Conservation (phyloP, 768 basidiomycete species). For the Leccinum longicurvipes region DNA sequence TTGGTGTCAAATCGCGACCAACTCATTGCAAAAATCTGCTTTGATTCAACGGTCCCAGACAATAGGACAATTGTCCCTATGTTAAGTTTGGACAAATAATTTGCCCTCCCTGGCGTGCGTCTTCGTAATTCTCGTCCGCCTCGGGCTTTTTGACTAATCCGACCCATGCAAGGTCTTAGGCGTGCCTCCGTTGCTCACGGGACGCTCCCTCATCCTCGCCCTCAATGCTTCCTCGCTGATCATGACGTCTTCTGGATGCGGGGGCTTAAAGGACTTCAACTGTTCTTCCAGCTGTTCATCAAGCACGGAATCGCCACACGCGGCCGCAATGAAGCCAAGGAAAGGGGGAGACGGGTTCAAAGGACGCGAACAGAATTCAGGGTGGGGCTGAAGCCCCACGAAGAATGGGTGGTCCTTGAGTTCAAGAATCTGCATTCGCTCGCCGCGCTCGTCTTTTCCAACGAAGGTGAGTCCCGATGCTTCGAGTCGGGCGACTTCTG, state of each 20-base stretch:
- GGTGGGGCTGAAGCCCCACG: constrained; percentile 92
- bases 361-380: constrained; percentile 97
- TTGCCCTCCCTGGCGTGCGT: not conserved
- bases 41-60: not conserved
- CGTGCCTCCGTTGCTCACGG: constrained; percentile 21
- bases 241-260: constrained; percentile 76
- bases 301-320: constrained; percentile 53
- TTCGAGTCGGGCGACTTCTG: constrained; percentile 69
- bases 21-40: not conserved
- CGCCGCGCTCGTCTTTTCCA: constrained; percentile 93
- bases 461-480: constrained; percentile 71
- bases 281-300: constrained; percentile 74
- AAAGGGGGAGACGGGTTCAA: constrained; percentile 97
- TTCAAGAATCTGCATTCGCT: constrained; percentile 97
- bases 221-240: constrained; percentile 60
- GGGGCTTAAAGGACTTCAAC: constrained; percentile 57
- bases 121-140: constrained; percentile 1
- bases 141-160: constrained; percentile 13
- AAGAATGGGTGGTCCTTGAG: constrained; percentile 91
- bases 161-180: constrained; percentile 23
- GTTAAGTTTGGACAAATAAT: not conserved
- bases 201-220: constrained; percentile 30
- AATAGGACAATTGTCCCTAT: not conserved
- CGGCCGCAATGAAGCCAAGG: constrained; percentile 91
- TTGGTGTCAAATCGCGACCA: not conserved